Percentiles rank a stretch among this genome's conserved stretches.
phyloP scores from a whole-genome alignment of 2,329 filamentous ascomycete species.

The Sporothrix sp. region DNA sequence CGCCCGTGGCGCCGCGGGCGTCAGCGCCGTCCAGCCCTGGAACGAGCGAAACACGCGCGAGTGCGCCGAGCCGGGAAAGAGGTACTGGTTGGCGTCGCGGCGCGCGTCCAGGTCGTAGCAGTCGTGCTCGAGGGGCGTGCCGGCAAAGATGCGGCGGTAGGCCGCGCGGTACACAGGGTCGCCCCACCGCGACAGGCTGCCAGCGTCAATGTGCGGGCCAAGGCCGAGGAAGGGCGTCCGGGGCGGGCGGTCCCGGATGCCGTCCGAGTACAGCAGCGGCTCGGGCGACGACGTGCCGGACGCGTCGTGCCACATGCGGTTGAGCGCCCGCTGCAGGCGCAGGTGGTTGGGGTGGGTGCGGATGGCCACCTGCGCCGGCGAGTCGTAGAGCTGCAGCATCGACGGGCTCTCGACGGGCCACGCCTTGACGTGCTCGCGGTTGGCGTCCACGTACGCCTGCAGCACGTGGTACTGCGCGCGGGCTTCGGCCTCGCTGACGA shows the following conservation, averaged over 20 bases:
- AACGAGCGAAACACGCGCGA: constrained; percentile 30
- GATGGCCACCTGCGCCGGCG: constrained; percentile 29
- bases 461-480: too few species aligned
- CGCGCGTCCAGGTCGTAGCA: constrained; percentile 29
- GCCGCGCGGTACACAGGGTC: constrained; percentile 29
- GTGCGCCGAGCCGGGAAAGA: constrained; percentile 28
- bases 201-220: constrained; percentile 35
- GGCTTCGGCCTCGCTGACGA: too few species aligned
- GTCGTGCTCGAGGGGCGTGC: constrained; percentile 28
- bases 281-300: constrained; percentile 24
- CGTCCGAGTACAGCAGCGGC: constrained; percentile 32
- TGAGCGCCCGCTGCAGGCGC: constrained; percentile 27
- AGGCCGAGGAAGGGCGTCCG: constrained; percentile 30
- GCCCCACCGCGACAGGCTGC: constrained; percentile 34
- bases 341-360: constrained; percentile 31
- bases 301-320: constrained; percentile 28
- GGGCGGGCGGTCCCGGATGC: constrained; percentile 29
- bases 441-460: constrained; percentile 16
- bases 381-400: constrained; percentile 31
- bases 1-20: constrained; percentile 24
- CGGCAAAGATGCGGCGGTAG: constrained; percentile 30
- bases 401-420: constrained; percentile 30
- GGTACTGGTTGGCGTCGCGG: constrained; percentile 25
- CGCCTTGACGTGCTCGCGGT: constrained; percentile 15
- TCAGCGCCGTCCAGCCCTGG: constrained; percentile 35